Percentiles rank a stretch among this genome's conserved stretches.
Evolutionary conservation across 2,329 filamentous ascomycete species (phyloP).

Genomic region (Clarireedia paspali): DNA sequence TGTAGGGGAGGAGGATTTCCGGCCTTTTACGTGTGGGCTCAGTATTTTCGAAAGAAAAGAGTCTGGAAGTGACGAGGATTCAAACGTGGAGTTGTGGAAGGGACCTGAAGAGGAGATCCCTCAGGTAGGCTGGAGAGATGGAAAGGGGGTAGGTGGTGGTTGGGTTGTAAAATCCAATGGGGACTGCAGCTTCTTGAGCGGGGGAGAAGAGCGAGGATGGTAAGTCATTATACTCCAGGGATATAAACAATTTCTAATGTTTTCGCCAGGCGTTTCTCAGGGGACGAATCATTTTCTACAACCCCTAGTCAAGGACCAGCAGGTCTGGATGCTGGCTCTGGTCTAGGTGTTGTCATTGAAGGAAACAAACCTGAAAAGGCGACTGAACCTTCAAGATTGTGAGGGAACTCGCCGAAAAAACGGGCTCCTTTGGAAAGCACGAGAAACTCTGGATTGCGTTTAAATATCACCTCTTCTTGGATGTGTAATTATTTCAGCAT

Average conservation of each 20-base stretch:
- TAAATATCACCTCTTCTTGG: neutral
- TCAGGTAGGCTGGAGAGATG: conserved; percentile 45
- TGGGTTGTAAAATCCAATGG: conserved; percentile 79
- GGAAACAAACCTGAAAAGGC: conserved; percentile 17
- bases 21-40: conserved; percentile 75
- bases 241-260: conserved; percentile 1
- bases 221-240: conserved; percentile 34
- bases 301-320: conserved; percentile 18
- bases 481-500: neutral
- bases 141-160: conserved; percentile 59
- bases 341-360: conserved; percentile 31
- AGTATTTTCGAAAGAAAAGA: conserved; percentile 54
- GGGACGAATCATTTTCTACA: conserved; percentile 48
- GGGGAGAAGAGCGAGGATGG: conserved; percentile 85
- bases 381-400: conserved; percentile 11
- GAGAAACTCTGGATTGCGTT: neutral
- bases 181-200: conserved; percentile 73
- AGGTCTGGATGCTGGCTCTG: conserved; percentile 27
- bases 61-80: conserved; percentile 29
- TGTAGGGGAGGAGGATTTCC: conserved; percentile 69
- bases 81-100: conserved; percentile 34
- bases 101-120: conserved; percentile 32
- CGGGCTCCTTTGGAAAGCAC: neutral
- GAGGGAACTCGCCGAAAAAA: neutral
- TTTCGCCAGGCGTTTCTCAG: conserved; percentile 41